Conservation (phyloP, 176 grass and related monocot species). For the Areca catechu region DNA sequence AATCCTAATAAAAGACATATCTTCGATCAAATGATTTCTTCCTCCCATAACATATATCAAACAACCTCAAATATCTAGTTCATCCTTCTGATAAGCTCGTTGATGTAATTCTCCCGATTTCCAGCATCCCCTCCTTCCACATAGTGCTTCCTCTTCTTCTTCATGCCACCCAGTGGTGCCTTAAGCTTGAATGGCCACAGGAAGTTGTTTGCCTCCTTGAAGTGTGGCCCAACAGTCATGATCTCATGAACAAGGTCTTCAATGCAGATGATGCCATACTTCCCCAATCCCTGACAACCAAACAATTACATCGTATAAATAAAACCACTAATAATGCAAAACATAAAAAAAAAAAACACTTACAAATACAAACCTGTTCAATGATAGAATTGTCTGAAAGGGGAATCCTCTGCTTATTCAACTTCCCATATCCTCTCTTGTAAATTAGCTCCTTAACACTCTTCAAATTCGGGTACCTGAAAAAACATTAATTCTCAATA, state of each 20-base stretch:
- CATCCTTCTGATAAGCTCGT: constrained; percentile 57
- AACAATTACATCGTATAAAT: neutral
- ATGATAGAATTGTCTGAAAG: constrained; percentile 60
- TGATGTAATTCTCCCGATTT: constrained; percentile 72
- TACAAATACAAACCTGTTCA: constrained; percentile 34
- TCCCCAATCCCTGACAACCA: constrained; percentile 36
- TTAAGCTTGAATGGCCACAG: constrained; percentile 75
- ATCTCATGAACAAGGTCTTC: constrained; percentile 70
- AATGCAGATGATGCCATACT: constrained; percentile 57
- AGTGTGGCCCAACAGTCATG: constrained; percentile 52
- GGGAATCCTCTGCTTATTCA: constrained; percentile 78
- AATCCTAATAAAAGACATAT: constrained; percentile 13
- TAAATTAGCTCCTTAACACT: constrained; percentile 84
- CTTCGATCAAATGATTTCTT: neutral
- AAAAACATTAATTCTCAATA: neutral
- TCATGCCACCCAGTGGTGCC: constrained; percentile 42
- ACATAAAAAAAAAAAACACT: too few species aligned
- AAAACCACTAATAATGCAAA: too few species aligned
- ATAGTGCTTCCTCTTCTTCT: constrained; percentile 62
- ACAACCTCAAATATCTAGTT: constrained; percentile 31
- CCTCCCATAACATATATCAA: neutral
- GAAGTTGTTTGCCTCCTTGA: constrained; percentile 64
- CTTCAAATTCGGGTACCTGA: constrained; percentile 86
- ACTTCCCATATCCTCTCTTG: constrained; percentile 78
- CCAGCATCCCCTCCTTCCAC: constrained; percentile 54